Conservation (phyloP, 495 filamentous ascomycete genomes). For the Choiromyces venosus region DNA sequence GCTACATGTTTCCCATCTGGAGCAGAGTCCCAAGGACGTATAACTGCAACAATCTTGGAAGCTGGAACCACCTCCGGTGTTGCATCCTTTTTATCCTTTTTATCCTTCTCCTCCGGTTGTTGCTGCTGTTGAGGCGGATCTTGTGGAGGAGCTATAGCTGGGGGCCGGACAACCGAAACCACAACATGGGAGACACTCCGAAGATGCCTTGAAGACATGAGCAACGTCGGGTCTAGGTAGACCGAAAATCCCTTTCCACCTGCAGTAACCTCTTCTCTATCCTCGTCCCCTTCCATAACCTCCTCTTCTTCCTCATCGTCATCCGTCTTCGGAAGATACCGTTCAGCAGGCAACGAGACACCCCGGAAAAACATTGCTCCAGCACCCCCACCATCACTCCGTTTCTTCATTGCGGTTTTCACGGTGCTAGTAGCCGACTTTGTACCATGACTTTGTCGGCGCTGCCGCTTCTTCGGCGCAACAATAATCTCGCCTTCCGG, state of each 20-base stretch:
- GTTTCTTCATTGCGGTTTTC: slow-evolving; percentile 69
- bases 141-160: slow-evolving; percentile 65
- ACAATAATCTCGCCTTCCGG: slow-evolving; percentile 95
- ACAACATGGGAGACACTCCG: slow-evolving; percentile 66
- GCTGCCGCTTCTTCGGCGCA: slow-evolving; percentile 76
- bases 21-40: slow-evolving; percentile 76
- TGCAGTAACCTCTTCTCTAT: slow-evolving; percentile 62
- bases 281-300: slow-evolving; percentile 28
- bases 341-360: slow-evolving; percentile 51
- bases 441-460: slow-evolving; percentile 45
- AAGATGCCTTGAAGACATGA: slow-evolving; percentile 58
- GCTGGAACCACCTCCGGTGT: slow-evolving; percentile 44
- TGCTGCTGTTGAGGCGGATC: slow-evolving; percentile 68
- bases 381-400: slow-evolving; percentile 60
- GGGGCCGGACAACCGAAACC: slow-evolving; percentile 73
- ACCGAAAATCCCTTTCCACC: slow-evolving; percentile 51
- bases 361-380: slow-evolving; percentile 70
- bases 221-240: slow-evolving; percentile 63
- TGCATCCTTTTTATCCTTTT: slow-evolving; percentile 49
- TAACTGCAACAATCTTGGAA: slow-evolving; percentile 66
- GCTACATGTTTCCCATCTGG: slow-evolving; percentile 72
- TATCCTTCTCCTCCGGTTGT: slow-evolving; percentile 57
- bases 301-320: slow-evolving; percentile 52
- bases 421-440: slow-evolving; percentile 62
- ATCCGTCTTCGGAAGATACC: slow-evolving; percentile 23